These are phyloP conservation scores for Paulownia fortunei DNA, from an alignment of 257 asterid species.

Conservation along the genomic window DNA sequence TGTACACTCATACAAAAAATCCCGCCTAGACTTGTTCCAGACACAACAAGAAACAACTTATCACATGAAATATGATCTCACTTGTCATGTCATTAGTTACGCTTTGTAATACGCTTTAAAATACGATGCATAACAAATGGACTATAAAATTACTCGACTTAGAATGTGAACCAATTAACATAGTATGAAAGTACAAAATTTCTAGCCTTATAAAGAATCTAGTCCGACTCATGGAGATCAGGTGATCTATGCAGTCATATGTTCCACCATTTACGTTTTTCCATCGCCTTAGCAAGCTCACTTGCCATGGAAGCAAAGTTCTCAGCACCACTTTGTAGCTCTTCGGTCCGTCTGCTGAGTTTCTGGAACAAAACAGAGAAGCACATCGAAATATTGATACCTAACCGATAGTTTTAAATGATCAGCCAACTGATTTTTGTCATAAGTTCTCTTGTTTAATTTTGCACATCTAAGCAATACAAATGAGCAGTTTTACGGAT, in stretches of 20 bases:
- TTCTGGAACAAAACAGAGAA: slow-evolving; percentile 45
- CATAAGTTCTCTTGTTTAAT: background rate
- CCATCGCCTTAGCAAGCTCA: slow-evolving; percentile 84
- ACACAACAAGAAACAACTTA: background rate
- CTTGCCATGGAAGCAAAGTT: slow-evolving; percentile 72
- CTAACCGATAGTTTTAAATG: background rate
- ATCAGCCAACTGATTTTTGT: background rate
- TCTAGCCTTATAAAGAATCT: background rate
- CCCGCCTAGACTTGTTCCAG: background rate
- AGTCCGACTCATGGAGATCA: background rate
- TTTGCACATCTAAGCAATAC: background rate
- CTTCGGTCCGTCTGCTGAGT: slow-evolving; percentile 67
- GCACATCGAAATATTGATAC: background rate
- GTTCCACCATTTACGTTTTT: slow-evolving; percentile 90
- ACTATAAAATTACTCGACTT: background rate
- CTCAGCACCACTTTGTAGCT: slow-evolving; percentile 78
- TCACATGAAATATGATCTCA: too few species aligned
- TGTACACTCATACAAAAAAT: too few species aligned
- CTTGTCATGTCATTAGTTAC: background rate
- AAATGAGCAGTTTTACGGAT: background rate
- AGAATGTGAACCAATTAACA: background rate
- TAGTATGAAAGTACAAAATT: background rate
- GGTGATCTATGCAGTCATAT: slow-evolving; percentile 32
- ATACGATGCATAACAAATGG: background rate
- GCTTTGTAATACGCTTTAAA: too few species aligned